Evolutionary conservation across 257 asterid genomes (phyloP).

Genomic region (Leptodermis oblonga): DNA sequence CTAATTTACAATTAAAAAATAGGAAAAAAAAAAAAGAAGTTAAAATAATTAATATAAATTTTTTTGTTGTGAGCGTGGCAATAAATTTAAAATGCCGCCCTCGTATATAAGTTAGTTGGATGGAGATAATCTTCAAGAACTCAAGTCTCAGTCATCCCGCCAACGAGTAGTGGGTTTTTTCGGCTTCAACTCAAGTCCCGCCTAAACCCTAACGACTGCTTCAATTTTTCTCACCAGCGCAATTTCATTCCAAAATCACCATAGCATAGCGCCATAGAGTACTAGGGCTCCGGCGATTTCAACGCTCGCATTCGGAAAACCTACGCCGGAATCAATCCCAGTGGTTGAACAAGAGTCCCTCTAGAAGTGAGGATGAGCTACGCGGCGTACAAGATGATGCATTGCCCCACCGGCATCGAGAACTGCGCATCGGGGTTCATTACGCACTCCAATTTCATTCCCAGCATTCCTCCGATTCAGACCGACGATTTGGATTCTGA

Average conservation of each 20-base stretch:
- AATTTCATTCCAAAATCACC: not conserved
- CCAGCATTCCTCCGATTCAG: slow-evolving; percentile 40
- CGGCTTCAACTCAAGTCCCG: not conserved
- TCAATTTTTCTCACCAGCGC: not conserved
- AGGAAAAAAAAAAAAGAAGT: too few relatives aligned
- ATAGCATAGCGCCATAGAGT: too few relatives aligned
- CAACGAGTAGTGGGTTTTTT: not conserved
- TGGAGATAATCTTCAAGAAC: too few relatives aligned
- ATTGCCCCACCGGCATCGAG: slow-evolving; percentile 85
- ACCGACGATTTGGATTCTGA: slow-evolving; percentile 79
- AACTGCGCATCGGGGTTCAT: slow-evolving; percentile 84
- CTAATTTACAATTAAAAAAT: too few relatives aligned
- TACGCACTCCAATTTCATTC: slow-evolving; percentile 61
- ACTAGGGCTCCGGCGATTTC: not conserved
- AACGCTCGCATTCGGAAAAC: not conserved
- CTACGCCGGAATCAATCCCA: not conserved
- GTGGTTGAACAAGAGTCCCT: not conserved
- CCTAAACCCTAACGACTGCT: slow-evolving; percentile 3
- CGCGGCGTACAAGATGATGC: slow-evolving; percentile 92
- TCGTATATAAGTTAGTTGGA: too few relatives aligned
- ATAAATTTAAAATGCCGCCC: too few relatives aligned
- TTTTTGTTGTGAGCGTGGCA: too few relatives aligned
- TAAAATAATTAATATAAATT: too few relatives aligned
- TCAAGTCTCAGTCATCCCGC: slow-evolving; percentile 8
- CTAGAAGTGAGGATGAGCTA: slow-evolving; percentile 50